Conservation (phyloP, 179 eudicot genomes). For the Beta corolliflora region DNA sequence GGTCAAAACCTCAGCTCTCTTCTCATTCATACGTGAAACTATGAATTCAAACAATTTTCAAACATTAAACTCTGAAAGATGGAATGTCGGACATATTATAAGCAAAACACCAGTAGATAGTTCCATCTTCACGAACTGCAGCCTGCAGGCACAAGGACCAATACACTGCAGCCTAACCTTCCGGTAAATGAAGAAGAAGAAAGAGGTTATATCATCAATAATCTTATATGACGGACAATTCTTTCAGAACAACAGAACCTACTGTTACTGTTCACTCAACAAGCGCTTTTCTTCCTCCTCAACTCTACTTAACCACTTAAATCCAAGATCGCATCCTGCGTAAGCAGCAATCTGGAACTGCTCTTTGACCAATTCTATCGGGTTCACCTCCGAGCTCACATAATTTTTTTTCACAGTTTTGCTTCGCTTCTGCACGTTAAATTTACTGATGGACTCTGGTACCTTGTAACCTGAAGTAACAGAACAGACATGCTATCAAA, state of each 20-base stretch:
- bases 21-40: no score
- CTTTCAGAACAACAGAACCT: not conserved
- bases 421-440: constrained; percentile 44
- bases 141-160: not conserved
- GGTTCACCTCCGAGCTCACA: constrained; percentile 36
- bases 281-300: constrained; percentile 74
- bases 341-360: constrained; percentile 79
- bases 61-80: no score
- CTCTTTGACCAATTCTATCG: constrained; percentile 64
- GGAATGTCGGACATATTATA: not conserved
- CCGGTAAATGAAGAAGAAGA: not conserved
- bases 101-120: not conserved
- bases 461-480: constrained; percentile 50
- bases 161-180: not conserved
- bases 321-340: constrained; percentile 87
- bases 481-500: constrained; percentile 3
- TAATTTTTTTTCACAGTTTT: constrained; percentile 37
- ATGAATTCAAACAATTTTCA: no score
- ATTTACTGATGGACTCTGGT: constrained; percentile 65
- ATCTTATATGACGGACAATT: not conserved
- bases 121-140: not conserved
- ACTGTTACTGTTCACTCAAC: constrained; percentile 21
- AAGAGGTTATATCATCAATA: no score
- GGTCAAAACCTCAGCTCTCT: no score
- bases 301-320: constrained; percentile 69